These are phyloP conservation scores for Malus orientalis DNA, from an alignment of 306 rosid species.

Conservation along the genomic window DNA sequence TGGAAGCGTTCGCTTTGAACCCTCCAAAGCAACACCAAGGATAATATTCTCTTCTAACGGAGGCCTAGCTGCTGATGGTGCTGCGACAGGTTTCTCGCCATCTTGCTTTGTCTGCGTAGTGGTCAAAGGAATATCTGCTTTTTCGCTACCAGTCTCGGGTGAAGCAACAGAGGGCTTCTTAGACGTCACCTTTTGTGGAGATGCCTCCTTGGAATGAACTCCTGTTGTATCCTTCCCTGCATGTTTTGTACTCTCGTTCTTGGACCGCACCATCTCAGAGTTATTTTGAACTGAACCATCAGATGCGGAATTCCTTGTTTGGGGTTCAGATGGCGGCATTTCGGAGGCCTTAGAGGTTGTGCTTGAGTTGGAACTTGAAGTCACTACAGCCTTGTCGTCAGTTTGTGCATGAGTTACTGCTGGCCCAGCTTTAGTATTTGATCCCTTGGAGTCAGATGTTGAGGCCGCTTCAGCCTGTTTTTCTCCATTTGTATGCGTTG, in stretches of 20 bases:
- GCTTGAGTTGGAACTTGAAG: conserved; percentile 27
- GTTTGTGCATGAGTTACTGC: conserved; percentile 26
- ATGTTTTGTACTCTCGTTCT: conserved; percentile 37
- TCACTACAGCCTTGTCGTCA: conserved; percentile 27
- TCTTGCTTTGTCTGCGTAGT: conserved; percentile 48
- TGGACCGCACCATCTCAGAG: conserved; percentile 33
- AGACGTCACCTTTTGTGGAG: conserved; percentile 15
- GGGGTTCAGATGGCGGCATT: conserved; percentile 34
- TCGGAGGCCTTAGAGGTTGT: conserved; percentile 29
- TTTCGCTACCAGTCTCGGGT: conserved; percentile 31
- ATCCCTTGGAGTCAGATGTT: conserved; percentile 23
- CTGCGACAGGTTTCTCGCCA: conserved; percentile 39
- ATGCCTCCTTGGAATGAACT: conserved; percentile 28
- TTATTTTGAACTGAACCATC: conserved; percentile 34
- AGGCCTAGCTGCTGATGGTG: conserved; percentile 32
- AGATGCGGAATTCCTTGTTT: conserved; percentile 18
- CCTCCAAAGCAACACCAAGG: conserved; percentile 94
- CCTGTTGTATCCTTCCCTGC: conserved; percentile 32
- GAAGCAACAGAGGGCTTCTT: conserved; percentile 30
- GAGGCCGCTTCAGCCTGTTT: conserved; percentile 48
- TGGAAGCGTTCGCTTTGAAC: conserved; percentile 89
- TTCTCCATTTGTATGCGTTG: conserved; percentile 48
- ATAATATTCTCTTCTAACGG: conserved; percentile 79
- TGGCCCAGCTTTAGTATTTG: conserved; percentile 8
- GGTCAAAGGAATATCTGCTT: conserved; percentile 26